Evolutionary conservation across 1,284 basidiomycete genomes (phyloP).

Genomic region (Tylopilus sp.): DNA sequence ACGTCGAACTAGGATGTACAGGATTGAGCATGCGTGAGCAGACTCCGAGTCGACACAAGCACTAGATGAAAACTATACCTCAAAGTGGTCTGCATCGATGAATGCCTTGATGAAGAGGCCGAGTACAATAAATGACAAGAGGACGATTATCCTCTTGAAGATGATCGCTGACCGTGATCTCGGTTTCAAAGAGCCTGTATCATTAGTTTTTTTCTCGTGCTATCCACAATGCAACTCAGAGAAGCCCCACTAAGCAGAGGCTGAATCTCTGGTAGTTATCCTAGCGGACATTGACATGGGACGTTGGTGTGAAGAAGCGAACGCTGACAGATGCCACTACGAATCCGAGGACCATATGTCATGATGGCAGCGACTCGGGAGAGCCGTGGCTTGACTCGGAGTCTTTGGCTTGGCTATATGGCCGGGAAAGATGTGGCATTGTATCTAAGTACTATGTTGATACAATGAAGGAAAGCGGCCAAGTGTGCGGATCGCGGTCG

Average conservation of each 20-base stretch:
- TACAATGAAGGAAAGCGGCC: no score
- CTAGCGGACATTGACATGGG: conserved; percentile 42
- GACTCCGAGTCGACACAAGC: background rate
- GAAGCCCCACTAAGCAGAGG: conserved; percentile 27
- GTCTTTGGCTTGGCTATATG: no score
- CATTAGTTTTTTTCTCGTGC: no score
- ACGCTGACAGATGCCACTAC: background rate
- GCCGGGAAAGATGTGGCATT: no score
- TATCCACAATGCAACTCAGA: no score
- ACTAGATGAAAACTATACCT: conserved; percentile 58
- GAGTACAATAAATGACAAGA: conserved; percentile 51
- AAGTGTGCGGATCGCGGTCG: no score
- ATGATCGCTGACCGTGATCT: conserved; percentile 28
- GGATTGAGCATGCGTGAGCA: conserved; percentile 11
- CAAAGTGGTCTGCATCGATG: conserved; percentile 72
- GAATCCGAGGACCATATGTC: conserved; percentile 5
- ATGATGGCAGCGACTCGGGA: background rate
- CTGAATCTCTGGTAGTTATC: conserved; percentile 29
- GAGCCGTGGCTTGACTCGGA: no score
- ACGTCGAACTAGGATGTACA: conserved; percentile 77
- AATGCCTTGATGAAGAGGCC: conserved; percentile 75
- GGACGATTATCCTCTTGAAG: conserved; percentile 46
- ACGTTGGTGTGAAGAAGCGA: conserved; percentile 10
- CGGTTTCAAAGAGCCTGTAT: conserved; percentile 10
- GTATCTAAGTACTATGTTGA: no score